phyloP scores from a whole-genome alignment of 805 yeast species.

The Metschnikowia proteae region DNA sequence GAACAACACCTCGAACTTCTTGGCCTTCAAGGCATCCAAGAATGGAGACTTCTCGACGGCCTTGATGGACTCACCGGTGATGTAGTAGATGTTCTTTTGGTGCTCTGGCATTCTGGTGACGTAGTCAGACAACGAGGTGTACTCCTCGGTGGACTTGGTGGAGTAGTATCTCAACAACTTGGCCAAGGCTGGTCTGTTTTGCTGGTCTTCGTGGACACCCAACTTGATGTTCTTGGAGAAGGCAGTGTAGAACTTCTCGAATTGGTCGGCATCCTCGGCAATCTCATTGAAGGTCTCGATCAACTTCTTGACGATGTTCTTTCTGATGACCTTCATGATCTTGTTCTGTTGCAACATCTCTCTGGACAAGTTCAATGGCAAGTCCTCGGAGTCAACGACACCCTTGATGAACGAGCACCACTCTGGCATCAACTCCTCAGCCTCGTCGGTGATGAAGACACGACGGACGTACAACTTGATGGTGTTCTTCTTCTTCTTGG shows the following conservation, averaged over 20 bases:
- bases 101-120: constrained; percentile 99
- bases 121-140: constrained; percentile 92
- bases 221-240: constrained; percentile 97
- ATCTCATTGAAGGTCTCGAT: constrained; percentile 99
- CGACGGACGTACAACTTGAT: constrained; percentile 98
- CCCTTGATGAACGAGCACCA: constrained; percentile 97
- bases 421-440: constrained; percentile 98
- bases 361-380: constrained; percentile 99
- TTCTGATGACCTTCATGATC: constrained; percentile 98
- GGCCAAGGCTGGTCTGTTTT: constrained; percentile 93
- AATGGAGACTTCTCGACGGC: constrained; percentile 99
- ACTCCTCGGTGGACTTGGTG: constrained; percentile 90
- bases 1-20: constrained; percentile 97
- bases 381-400: constrained; percentile 99
- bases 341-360: constrained; percentile 99
- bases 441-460: constrained; percentile 99
- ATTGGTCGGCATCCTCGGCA: constrained; percentile 98
- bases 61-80: constrained; percentile 98
- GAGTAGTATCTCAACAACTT: constrained; percentile 96
- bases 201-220: constrained; percentile 98
- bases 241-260: constrained; percentile 96
- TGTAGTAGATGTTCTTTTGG: constrained; percentile 98
- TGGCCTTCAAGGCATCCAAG: constrained; percentile 97
- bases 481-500: constrained; percentile 98
- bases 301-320: constrained; percentile 97